Percentiles rank a stretch among this genome's conserved stretches.
Evolutionary conservation across 1,284 basidiomycete species (phyloP).

Genomic region (Rhodotorula sp.): DNA sequence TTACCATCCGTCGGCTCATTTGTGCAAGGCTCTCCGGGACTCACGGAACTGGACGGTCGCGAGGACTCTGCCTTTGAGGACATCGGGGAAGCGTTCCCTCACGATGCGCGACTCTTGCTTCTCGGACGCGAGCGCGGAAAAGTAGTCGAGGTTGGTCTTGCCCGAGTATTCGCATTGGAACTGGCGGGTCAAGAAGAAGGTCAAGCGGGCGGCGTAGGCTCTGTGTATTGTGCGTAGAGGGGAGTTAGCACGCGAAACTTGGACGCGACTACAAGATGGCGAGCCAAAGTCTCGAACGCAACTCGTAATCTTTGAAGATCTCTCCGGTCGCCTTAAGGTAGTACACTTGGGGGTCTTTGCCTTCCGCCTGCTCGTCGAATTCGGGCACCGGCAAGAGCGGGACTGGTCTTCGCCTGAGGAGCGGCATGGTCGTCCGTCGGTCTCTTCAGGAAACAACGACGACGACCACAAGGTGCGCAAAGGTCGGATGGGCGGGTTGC

Average conservation of each 20-base stretch:
- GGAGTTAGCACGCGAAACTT: background rate
- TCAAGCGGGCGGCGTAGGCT: constrained; percentile 79
- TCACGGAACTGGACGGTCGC: constrained; percentile 91
- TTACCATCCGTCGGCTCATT: background rate
- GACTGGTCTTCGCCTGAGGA: constrained; percentile 41
- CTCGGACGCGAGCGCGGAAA: constrained; percentile 88
- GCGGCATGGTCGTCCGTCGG: constrained; percentile 36
- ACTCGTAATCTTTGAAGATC: constrained; percentile 94
- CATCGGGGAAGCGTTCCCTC: constrained; percentile 85
- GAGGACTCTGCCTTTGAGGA: constrained; percentile 85
- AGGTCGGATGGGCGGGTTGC: background rate
- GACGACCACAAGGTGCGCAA: no score
- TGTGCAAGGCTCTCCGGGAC: constrained; percentile 49
- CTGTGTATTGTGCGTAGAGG: constrained; percentile 5
- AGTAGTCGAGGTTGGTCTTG: constrained; percentile 88
- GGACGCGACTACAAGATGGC: no score
- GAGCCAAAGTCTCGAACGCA: no score
- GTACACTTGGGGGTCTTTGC: constrained; percentile 60
- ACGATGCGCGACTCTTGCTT: constrained; percentile 79
- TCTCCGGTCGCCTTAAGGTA: constrained; percentile 89
- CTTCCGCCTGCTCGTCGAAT: constrained; percentile 13
- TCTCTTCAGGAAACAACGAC: no score
- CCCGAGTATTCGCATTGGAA: constrained; percentile 95
- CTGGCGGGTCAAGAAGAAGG: constrained; percentile 87
- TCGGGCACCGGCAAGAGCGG: constrained; percentile 39